Evolutionary conservation across 805 yeast genomes (phyloP), one percentile per base, ranked within the genome.

Genomic region (Grigorovia jiainica): DNA sequence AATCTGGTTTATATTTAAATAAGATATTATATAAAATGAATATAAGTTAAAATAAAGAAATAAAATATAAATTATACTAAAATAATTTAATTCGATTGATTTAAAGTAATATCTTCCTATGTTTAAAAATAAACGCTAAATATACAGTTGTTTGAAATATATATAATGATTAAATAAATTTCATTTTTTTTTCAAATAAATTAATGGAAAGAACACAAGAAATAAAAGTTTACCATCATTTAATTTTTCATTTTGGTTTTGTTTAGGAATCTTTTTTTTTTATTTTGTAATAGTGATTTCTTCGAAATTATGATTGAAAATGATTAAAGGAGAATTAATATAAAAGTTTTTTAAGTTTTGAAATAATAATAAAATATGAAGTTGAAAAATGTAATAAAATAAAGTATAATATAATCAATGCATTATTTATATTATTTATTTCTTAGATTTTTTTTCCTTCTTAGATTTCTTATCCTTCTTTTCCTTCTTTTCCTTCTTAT

Each of bases 401-500:
- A 20, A 34, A 32, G 18, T 21, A 33, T 21, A 19, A n/a, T 21
- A 35, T 35, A 27, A 29, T 16, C 18, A 15, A 27, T 30, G 27
- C 27, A 37, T 15, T 24, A 11, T 20, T 19, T 17, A n/a, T 16
- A 19, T 20, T 34, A 34, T 21, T 15, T 15, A 10, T 38, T 38
- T 17, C 20, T 16, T 38, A 21, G 32, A 32, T 21, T 74, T 71
- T 46, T 72, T 68, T 52, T 71, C 68, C 63, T 75, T 70, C 45
- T 68, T 64, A 51, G 62, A 71, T 61, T 73, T 60, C 60, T 71
- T 66, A 41, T 70, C 69, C 58, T 72, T 57, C 58, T 70, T 66
- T 43, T 68, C 65, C 64, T 75, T 71, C 58, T 71, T 66, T 33
- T 73, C 68, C 58, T 74, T 68, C 65, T 75, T 70, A 34, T 75